Percentiles rank a stretch among this genome's conserved stretches.
phyloP scores from a whole-genome alignment of 495 filamentous ascomycete species.

The Terfezia boudieri region DNA sequence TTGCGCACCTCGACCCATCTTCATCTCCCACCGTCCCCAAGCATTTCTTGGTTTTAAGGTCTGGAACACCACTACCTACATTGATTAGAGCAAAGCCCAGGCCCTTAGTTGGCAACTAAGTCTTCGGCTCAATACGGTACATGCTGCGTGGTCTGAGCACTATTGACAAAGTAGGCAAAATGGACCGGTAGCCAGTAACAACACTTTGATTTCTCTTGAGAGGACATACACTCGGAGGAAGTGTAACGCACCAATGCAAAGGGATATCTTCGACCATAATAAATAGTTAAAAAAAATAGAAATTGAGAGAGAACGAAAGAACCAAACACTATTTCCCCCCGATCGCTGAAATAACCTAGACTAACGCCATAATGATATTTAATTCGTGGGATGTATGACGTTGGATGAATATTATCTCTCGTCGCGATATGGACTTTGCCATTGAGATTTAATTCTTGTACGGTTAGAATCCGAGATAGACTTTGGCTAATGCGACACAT shows the following conservation, averaged over 20 bases:
- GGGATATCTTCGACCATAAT: neutral
- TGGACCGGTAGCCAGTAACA: too few relatives aligned
- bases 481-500: conserved; percentile 30
- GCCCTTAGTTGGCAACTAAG: too few relatives aligned
- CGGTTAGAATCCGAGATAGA: conserved; percentile 9
- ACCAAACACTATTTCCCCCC: neutral
- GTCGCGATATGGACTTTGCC: neutral
- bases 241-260: neutral
- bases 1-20: too few relatives aligned
- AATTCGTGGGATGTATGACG: neutral
- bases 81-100: too few relatives aligned
- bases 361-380: neutral
- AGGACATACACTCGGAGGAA: too few relatives aligned
- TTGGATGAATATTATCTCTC: neutral
- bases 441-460: neutral
- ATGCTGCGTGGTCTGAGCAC: too few relatives aligned
- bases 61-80: too few relatives aligned
- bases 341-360: neutral
- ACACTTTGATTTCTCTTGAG: too few relatives aligned
- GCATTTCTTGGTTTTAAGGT: too few relatives aligned
- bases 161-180: too few relatives aligned
- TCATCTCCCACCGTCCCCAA: too few relatives aligned
- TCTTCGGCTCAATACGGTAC: too few relatives aligned
- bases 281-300: neutral
- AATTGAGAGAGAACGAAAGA: neutral